These are phyloP conservation scores for Senna tora DNA, from an alignment of 306 rosid species.

Conservation along the genomic window DNA sequence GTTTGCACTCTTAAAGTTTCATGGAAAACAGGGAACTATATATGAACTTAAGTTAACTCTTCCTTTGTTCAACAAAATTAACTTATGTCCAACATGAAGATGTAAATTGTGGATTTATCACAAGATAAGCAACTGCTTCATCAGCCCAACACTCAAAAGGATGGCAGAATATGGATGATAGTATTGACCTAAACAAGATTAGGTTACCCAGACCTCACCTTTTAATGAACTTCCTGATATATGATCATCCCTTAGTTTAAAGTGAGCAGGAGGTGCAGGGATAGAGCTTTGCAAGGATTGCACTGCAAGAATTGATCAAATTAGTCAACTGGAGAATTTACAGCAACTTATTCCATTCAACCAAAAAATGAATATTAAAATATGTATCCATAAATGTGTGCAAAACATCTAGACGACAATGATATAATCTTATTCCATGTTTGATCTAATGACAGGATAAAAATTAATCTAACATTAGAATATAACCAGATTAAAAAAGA, in stretches of 20 bases:
- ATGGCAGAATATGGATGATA: background rate
- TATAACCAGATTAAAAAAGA: background rate
- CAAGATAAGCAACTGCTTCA: background rate
- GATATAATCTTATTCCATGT: conserved; percentile 5
- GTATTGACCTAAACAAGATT: background rate
- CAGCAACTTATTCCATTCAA: background rate
- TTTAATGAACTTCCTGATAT: conserved; percentile 93
- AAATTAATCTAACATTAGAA: background rate
- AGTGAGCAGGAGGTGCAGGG: conserved; percentile 93
- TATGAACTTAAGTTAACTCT: background rate
- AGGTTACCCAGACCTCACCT: conserved; percentile 56
- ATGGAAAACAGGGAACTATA: background rate
- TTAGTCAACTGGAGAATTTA: conserved; percentile 16
- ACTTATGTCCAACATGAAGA: background rate
- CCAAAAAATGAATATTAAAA: background rate
- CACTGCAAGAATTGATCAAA: conserved; percentile 43
- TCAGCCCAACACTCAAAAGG: background rate
- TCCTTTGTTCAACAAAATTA: background rate
- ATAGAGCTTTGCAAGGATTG: conserved; percentile 85
- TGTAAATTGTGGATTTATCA: background rate
- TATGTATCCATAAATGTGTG: background rate
- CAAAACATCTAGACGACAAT: background rate
- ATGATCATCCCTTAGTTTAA: conserved; percentile 86
- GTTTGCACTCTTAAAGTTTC: conserved; percentile 1
- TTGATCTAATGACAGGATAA: background rate